Percentiles rank a stretch among this genome's conserved stretches.
phyloP scores from a whole-genome alignment of 257 asterid species.

The Eustoma russellianum region DNA sequence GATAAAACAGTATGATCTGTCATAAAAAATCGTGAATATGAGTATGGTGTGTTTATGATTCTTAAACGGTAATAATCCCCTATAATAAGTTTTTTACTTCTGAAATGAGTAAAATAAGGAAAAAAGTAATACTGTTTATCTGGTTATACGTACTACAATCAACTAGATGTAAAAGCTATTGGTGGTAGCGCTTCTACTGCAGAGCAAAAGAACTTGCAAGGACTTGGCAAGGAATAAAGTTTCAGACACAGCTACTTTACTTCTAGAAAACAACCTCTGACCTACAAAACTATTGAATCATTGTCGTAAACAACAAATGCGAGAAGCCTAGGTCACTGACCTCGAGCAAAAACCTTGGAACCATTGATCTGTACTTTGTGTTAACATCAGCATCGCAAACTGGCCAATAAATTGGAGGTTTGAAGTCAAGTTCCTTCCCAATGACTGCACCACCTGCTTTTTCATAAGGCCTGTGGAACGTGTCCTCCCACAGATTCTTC shows the following conservation, averaged over 20 bases:
- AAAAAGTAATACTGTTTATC: too few relatives aligned
- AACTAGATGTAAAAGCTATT: background rate
- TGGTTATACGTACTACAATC: too few relatives aligned
- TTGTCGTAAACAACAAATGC: background rate
- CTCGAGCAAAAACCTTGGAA: constrained; percentile 79
- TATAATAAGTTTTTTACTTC: too few relatives aligned
- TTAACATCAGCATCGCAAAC: constrained; percentile 51
- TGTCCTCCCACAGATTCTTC: constrained; percentile 65
- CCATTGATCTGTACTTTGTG: constrained; percentile 58
- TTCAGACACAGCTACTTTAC: background rate
- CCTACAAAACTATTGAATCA: background rate
- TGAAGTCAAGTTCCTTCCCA: constrained; percentile 20
- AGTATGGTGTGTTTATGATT: too few relatives aligned
- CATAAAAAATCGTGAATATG: too few relatives aligned
- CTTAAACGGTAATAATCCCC: background rate
- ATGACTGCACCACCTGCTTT: constrained; percentile 64
- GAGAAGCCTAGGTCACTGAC: constrained; percentile 28
- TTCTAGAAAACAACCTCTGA: too few relatives aligned
- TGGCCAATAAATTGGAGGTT: constrained; percentile 62
- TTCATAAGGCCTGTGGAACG: constrained; percentile 70
- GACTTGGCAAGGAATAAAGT: background rate
- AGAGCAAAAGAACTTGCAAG: background rate
- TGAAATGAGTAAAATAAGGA: too few relatives aligned
- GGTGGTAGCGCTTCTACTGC: background rate
- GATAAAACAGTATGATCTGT: too few relatives aligned